Base-by-base conservation (phyloP, 1,284 basidiomycete species). In the Cutaneotrichosporon mucoides region DNA sequence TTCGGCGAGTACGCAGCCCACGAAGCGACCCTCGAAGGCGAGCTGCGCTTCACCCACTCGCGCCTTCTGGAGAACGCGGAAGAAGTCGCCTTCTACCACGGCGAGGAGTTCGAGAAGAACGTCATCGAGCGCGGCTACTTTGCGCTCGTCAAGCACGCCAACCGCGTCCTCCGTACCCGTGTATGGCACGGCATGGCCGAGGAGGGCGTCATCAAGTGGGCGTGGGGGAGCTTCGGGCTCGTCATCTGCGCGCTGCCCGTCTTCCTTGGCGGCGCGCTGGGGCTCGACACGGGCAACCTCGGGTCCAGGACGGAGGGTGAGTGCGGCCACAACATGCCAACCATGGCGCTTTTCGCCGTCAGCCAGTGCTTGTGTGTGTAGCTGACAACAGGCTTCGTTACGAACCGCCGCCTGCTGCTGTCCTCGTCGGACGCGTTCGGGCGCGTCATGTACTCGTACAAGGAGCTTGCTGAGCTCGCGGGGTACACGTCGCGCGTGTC, bases 201-300 rank as follows among this genome's bases (percentile, higher is more conserved):
- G 75, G 95, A 99, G 76, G 92, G 92, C 2, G 88, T 99, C 59
- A 89, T 98, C 72, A 98, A 98, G 78, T 95, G 94, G 94, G 75
- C 94, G 12, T 98, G 95, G 95, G 94, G 94, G 66, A 89, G 88
- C 72, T 88, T 96, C 71, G 94, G 94, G 33, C 86, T 98, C 35
- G 84, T 91, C 59, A 85, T 97, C 33, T 98, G 95, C 75, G 91
- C 92, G 5, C 89, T 98, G 52, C 95, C 95, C 0, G 88, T 95
- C 10, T 99, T 99, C 77, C 86, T 92, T 72, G 89, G 87, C 68
- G 70, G 93, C n/a, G 88, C 91, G 6, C 88, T 92, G 13, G 80
- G 84, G 16, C 77, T 82, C 51, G 79, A 77, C n/a, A 68, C 82
- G 4, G 73, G 76, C 44, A 92, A 95, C 73, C 81, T 95, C 54